Evolutionary conservation across 1,284 basidiomycete species (phyloP).

Genomic region (Nidula niveotomentosa): DNA sequence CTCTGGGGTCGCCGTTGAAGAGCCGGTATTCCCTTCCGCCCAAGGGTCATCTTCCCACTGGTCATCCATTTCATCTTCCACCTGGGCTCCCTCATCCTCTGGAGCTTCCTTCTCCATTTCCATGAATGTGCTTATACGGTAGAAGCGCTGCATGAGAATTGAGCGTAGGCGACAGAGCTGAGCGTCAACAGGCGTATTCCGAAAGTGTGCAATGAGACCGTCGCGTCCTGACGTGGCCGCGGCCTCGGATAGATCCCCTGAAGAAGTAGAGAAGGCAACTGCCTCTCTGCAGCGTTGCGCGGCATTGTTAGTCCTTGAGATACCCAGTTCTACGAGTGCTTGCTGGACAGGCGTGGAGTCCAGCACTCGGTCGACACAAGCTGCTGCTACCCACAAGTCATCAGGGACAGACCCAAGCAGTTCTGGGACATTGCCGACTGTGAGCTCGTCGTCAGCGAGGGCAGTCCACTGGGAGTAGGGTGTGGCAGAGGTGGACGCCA

Average conservation of each 20-base stretch:
- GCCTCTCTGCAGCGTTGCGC: constrained; percentile 45
- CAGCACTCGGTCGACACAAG: constrained; percentile 67
- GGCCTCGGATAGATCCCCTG: constrained; percentile 13
- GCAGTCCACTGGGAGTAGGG: constrained; percentile 51
- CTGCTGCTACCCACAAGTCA: constrained; percentile 74
- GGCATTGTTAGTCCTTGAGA: constrained; percentile 53
- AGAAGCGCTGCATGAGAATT: constrained; percentile 59
- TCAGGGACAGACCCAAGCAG: constrained; percentile 55
- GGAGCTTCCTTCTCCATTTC: constrained; percentile 50
- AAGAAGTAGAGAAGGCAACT: constrained; percentile 12
- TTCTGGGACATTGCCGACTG: constrained; percentile 42
- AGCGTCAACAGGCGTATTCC: constrained; percentile 52
- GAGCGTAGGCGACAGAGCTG: constrained; percentile 63
- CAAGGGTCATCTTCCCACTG: constrained; percentile 86
- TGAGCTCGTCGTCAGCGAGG: constrained; percentile 55
- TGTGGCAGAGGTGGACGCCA: background rate
- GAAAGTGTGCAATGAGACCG: constrained; percentile 49
- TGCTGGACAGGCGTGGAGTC: constrained; percentile 56
- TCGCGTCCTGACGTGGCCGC: constrained; percentile 23
- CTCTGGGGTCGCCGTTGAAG: constrained; percentile 19
- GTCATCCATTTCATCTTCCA: constrained; percentile 34
- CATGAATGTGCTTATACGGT: constrained; percentile 66
- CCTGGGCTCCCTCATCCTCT: constrained; percentile 24
- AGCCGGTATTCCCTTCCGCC: constrained; percentile 46
- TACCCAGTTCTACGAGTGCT: constrained; percentile 58